These are phyloP conservation scores for Saturnispora kantuleensis DNA, from an alignment of 805 yeast genomes.

Conservation along the genomic window DNA sequence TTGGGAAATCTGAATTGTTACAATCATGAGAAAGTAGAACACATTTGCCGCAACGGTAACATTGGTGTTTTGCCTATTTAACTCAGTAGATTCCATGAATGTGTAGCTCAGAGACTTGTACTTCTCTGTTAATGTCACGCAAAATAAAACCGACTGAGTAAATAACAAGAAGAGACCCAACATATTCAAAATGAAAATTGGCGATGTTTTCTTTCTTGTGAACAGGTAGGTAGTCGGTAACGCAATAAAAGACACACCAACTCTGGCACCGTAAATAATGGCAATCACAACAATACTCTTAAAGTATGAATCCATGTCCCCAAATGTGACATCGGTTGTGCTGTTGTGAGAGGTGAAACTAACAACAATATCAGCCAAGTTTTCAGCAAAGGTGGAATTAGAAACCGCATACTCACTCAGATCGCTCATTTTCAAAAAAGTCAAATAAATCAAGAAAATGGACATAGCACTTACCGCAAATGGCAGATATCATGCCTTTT, in stretches of 20 bases:
- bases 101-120: slow-evolving; percentile 38
- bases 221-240: slow-evolving; percentile 37
- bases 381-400: not conserved
- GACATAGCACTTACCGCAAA: too few relatives aligned
- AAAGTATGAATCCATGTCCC: slow-evolving; percentile 32
- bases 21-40: slow-evolving; percentile 49
- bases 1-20: slow-evolving; percentile 54
- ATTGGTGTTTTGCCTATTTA: slow-evolving; percentile 31
- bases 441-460: too few relatives aligned
- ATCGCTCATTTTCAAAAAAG: too few relatives aligned
- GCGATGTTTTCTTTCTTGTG: slow-evolving; percentile 46
- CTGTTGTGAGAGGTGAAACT: slow-evolving; percentile 38
- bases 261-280: slow-evolving; percentile 45
- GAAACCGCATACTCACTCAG: not conserved
- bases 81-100: slow-evolving; percentile 37
- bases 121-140: slow-evolving; percentile 44
- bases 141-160: slow-evolving; percentile 51
- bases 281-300: slow-evolving; percentile 29
- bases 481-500: not conserved
- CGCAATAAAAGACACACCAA: slow-evolving; percentile 47
- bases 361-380: slow-evolving; percentile 19
- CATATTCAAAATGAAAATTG: slow-evolving; percentile 68
- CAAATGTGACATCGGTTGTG: slow-evolving; percentile 27
- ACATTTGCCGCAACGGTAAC: slow-evolving; percentile 54
- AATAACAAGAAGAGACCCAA: slow-evolving; percentile 44